phyloP scores from a whole-genome alignment of 805 yeast genomes.

The Yarrowia yakushimensis region DNA sequence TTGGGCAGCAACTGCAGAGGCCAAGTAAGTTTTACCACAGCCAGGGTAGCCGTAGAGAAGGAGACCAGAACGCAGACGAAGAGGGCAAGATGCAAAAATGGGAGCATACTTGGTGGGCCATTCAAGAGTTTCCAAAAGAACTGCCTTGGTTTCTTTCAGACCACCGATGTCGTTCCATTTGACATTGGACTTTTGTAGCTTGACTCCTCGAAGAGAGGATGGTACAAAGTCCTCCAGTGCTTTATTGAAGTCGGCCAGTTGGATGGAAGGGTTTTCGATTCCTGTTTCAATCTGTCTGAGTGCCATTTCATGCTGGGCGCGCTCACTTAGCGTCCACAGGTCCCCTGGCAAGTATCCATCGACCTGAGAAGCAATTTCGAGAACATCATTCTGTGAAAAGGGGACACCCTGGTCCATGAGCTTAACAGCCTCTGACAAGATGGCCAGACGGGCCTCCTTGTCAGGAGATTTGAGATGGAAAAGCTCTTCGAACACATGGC shows the following conservation, averaged over 20 bases:
- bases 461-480: conserved; percentile 65
- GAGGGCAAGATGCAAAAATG: conserved; percentile 83
- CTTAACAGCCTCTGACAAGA: conserved; percentile 46
- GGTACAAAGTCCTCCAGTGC: conserved; percentile 74
- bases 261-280: conserved; percentile 6
- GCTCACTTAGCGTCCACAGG: conserved; percentile 63
- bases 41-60: conserved; percentile 95
- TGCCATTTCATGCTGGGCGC: conserved; percentile 44
- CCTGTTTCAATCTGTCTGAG: conserved; percentile 30
- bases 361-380: conserved; percentile 60
- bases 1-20: conserved; percentile 89
- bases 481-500: conserved; percentile 66
- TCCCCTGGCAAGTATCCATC: conserved; percentile 91
- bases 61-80: conserved; percentile 84
- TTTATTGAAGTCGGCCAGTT: conserved; percentile 45
- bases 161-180: conserved; percentile 93
- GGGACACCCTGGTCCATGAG: conserved; percentile 39
- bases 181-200: conserved; percentile 69
- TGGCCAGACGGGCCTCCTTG: conserved; percentile 52
- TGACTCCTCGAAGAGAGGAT: conserved; percentile 79
- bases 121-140: conserved; percentile 81
- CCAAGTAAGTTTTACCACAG: conserved; percentile 90
- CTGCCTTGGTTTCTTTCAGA: conserved; percentile 64
- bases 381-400: conserved; percentile 25
- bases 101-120: conserved; percentile 98